These are phyloP conservation scores for Diutina rugosa DNA, from an alignment of 1,139 yeast genomes.

Conservation along the genomic window DNA sequence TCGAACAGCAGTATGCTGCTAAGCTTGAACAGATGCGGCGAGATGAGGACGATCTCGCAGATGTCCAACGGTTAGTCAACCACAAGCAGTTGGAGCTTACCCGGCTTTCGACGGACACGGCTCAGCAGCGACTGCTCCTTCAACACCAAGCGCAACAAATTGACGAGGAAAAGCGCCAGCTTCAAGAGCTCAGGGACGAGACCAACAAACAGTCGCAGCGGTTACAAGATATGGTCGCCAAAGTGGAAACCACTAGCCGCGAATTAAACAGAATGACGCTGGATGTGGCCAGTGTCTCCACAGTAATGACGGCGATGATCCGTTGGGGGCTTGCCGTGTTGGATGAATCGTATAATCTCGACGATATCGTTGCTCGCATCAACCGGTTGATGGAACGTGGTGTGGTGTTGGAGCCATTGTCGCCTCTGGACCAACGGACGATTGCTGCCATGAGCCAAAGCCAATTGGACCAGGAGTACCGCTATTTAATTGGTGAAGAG, in stretches of 20 bases:
- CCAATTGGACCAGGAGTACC: background rate
- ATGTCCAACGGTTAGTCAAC: background rate
- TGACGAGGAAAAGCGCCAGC: background rate
- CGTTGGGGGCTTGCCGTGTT: background rate
- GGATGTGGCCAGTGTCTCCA: background rate
- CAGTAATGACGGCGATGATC: background rate
- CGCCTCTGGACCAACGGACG: background rate
- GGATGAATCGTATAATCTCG: background rate
- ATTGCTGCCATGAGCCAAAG: background rate
- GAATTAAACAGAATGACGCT: background rate
- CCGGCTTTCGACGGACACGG: background rate
- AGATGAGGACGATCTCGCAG: background rate
- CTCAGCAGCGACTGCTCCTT: background rate
- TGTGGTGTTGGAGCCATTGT: background rate
- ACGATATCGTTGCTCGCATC: background rate
- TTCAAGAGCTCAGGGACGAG: background rate
- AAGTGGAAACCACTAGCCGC: background rate
- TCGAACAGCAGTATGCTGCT: background rate
- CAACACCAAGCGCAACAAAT: background rate
- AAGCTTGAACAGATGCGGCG: background rate
- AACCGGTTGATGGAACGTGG: background rate
- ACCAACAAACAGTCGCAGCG: background rate
- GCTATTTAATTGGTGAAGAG: background rate
- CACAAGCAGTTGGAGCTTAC: background rate
- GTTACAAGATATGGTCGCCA: background rate